A percentile compares a stretch with the other conserved stretches of the same genome.
These are phyloP conservation scores for Aphanocladium album DNA, from an alignment of 2,329 filamentous ascomycete species.

Conservation along the genomic window DNA sequence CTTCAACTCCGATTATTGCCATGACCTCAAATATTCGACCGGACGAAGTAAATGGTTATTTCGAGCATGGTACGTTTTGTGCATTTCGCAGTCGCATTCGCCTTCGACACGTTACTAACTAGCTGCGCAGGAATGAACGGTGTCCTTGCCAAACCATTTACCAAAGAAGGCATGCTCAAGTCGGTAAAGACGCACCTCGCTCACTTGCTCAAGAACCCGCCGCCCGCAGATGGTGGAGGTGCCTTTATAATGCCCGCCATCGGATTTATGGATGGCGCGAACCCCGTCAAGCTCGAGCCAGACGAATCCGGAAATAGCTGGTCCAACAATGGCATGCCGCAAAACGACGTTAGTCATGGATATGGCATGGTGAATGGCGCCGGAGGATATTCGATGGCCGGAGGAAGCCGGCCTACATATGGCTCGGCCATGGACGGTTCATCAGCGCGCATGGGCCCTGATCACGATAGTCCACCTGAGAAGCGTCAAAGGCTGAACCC, in stretches of 20 bases:
- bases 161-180: slow-evolving; percentile 75
- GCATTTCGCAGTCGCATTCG: not conserved
- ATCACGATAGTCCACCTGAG: slow-evolving; percentile 42
- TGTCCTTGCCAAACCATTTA: slow-evolving; percentile 95
- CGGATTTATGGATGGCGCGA: slow-evolving; percentile 21
- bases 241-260: slow-evolving; percentile 11
- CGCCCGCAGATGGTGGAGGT: slow-evolving; percentile 32
- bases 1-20: slow-evolving; percentile 81
- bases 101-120: slow-evolving; percentile 7
- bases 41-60: slow-evolving; percentile 96
- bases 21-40: slow-evolving; percentile 99
- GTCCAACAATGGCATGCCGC: slow-evolving; percentile 8
- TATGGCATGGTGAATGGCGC: slow-evolving; percentile 43
- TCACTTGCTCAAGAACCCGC: slow-evolving; percentile 70
- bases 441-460: slow-evolving; percentile 21
- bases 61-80: slow-evolving; percentile 73
- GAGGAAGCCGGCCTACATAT: slow-evolving; percentile 19
- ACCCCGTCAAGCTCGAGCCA: slow-evolving; percentile 47
- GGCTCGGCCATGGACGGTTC: slow-evolving; percentile 18
- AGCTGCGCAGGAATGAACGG: slow-evolving; percentile 82
- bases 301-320: slow-evolving; percentile 34
- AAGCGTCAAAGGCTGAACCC: slow-evolving; percentile 50
- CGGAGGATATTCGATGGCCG: slow-evolving; percentile 32
- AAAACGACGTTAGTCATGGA: slow-evolving; percentile 36
- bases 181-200: slow-evolving; percentile 84